These are phyloP conservation scores for Pulveroboletus sp. DNA, from an alignment of 768 basidiomycete genomes.

Conservation along the genomic window DNA sequence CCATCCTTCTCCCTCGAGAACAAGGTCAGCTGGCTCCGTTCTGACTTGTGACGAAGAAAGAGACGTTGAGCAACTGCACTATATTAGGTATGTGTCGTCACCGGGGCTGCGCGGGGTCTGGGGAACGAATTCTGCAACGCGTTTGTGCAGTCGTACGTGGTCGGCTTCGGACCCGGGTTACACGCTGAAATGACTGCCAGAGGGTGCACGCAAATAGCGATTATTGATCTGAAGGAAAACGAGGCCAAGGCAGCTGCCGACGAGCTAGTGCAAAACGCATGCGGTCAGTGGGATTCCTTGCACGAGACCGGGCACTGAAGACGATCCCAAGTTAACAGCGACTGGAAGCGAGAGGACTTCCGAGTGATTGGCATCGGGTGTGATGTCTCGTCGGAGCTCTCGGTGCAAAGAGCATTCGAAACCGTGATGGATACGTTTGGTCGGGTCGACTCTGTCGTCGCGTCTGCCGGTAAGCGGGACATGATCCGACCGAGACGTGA, in stretches of 20 bases:
- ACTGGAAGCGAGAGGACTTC: slow-evolving; percentile 51
- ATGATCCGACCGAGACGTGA: slow-evolving; percentile 10
- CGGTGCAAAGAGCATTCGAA: slow-evolving; percentile 69
- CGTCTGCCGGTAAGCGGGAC: slow-evolving; percentile 67
- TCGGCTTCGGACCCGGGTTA: neutral
- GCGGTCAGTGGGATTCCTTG: slow-evolving; percentile 34
- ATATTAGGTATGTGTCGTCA: slow-evolving; percentile 79
- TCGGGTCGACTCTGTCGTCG: slow-evolving; percentile 76
- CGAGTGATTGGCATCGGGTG: slow-evolving; percentile 75
- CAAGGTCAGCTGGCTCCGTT: slow-evolving; percentile 46
- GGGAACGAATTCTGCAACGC: slow-evolving; percentile 89
- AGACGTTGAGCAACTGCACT: neutral
- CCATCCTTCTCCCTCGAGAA: slow-evolving; percentile 74
- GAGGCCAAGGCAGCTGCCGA: slow-evolving; percentile 65
- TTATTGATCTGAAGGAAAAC: slow-evolving; percentile 73
- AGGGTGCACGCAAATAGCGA: slow-evolving; percentile 74
- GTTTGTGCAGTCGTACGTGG: slow-evolving; percentile 70
- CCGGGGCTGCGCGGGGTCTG: slow-evolving; percentile 88
- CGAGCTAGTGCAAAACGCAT: slow-evolving; percentile 57
- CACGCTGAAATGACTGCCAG: slow-evolving; percentile 34
- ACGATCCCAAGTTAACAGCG: slow-evolving; percentile 47
- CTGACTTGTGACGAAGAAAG: neutral
- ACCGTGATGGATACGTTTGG: slow-evolving; percentile 61
- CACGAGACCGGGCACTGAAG: slow-evolving; percentile 26
- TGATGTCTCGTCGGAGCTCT: slow-evolving; percentile 80